Conservation (phyloP, 106 monocot species). For the Allium cepa region DNA sequence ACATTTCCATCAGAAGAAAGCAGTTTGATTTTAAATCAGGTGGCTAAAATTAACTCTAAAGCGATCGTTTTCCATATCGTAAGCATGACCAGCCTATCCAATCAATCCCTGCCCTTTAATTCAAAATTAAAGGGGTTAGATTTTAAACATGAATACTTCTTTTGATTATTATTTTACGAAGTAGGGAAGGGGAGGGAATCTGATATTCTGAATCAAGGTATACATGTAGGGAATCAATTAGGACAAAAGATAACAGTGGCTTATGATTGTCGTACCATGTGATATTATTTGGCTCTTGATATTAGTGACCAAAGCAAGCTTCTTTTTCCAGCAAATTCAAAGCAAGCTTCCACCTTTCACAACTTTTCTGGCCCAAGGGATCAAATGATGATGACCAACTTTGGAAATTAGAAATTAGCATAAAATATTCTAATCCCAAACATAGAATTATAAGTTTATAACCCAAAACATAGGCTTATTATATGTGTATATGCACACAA, state of each 20-base stretch:
- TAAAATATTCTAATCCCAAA: background rate
- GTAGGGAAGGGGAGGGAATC: no score
- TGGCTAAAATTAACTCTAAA: no score
- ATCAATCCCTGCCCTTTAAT: no score
- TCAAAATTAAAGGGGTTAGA: no score
- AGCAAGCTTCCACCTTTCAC: slow-evolving; percentile 10
- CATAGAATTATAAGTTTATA: background rate
- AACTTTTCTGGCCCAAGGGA: background rate
- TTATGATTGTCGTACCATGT: slow-evolving; percentile 11
- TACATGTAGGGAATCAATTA: no score
- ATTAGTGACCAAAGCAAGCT: background rate
- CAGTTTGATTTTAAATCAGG: no score
- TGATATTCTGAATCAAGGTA: no score
- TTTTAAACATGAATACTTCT: no score
- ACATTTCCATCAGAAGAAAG: background rate
- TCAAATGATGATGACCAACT: background rate
- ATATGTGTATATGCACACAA: background rate
- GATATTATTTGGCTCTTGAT: background rate
- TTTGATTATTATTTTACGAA: no score
- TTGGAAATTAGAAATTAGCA: no score
- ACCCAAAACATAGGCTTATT: background rate
- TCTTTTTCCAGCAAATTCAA: slow-evolving; percentile 3
- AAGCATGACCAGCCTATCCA: no score
- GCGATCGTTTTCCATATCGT: no score
- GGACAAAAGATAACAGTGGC: background rate